Base-by-base conservation (phyloP, 331 rosid species). In the Dryas integrifolia region DNA sequence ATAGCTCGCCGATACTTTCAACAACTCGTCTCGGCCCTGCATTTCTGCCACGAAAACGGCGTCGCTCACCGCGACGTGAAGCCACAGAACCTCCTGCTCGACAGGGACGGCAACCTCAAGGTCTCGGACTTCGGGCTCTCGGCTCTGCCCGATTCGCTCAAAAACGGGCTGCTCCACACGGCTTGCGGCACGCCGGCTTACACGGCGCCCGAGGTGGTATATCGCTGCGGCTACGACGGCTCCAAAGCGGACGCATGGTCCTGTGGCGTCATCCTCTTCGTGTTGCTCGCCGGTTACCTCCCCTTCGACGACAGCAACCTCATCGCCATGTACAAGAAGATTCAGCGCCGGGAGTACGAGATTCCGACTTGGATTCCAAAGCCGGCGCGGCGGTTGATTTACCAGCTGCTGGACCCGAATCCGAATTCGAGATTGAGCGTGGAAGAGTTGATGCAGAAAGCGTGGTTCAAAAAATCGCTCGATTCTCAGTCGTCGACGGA, bases 121-220 rank as follows among this genome's bases (percentile, higher is more conserved):
- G 86, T 93, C 18, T 91, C 98, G 7, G 97, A 93, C 45, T 93
- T 93, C 64, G 98, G 98, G 0, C 92, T 93, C 79, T 87, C 97
- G 1, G 97, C 97, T 0, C 44, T 93, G 1, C 95, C 98, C 4
- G 97, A 89, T n/a, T 95, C 87, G 72, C 71, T 86, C 0, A 76
- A 73, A 5, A 71, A 93, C 82, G 97, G 89, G 3, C 67, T 88
- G 43, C 91, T 93, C 9, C 97, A 89, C 72, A 93, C 98, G 0
- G 91, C 97, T 0, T 93, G 98, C 8, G 97, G 98, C 1, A 93
- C 98, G 0, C 97, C 97, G 24, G 97, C 98, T 1, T 93, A 89
- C 78, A 85, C 97, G 0, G 95, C 97, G 2, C 98, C 98, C 15
- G 97, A 93, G 79, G 85, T 93, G 2, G 78, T 93, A n/a, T 11